phyloP scores from a whole-genome alignment of 371 early-diverging fungal genomes.

The Mucor piriformis region DNA sequence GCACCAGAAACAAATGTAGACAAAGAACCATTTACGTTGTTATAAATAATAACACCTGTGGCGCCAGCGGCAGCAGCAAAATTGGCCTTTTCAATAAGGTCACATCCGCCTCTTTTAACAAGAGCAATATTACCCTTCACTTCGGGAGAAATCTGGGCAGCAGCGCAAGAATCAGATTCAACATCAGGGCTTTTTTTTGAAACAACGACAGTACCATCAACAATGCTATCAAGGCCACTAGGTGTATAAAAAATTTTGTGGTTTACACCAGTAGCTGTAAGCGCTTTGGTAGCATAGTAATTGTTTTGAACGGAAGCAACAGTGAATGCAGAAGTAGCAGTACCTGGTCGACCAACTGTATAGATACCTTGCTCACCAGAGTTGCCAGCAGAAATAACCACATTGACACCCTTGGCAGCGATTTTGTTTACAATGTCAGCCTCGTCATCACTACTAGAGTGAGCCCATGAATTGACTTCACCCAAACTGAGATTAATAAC shows the following conservation, averaged over 20 bases:
- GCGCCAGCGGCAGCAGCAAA: slow-evolving; percentile 52
- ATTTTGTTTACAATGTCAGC: slow-evolving; percentile 19
- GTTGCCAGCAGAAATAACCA: slow-evolving; percentile 34
- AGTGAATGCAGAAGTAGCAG: slow-evolving; percentile 48
- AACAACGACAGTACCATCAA: slow-evolving; percentile 13
- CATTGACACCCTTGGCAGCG: slow-evolving; percentile 28
- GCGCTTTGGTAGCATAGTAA: slow-evolving; percentile 11
- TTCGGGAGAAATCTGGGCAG: slow-evolving; percentile 15
- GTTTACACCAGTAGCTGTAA: slow-evolving; percentile 21
- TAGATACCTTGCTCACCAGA: slow-evolving; percentile 48
- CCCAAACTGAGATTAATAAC: slow-evolving; percentile 75
- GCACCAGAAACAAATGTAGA: slow-evolving; percentile 12
- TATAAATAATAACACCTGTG: slow-evolving; percentile 54
- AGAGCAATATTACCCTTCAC: slow-evolving; percentile 52
- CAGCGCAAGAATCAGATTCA: slow-evolving; percentile 29
- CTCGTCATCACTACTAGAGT: slow-evolving; percentile 36
- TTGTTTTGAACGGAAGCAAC: slow-evolving; percentile 64
- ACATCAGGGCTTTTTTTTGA: slow-evolving; percentile 16
- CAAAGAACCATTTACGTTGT: slow-evolving; percentile 35
- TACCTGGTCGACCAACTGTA: slow-evolving; percentile 52
- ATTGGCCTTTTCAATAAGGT: slow-evolving; percentile 53
- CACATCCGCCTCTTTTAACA: slow-evolving; percentile 56
- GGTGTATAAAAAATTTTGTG: slow-evolving; percentile 12
- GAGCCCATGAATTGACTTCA: slow-evolving; percentile 49
- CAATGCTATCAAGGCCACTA: neutral